Evolutionary conservation across 2,329 filamentous ascomycete species (phyloP), one percentile per base, ranked within the genome.

Genomic region (Paecilomyces formosus): DNA sequence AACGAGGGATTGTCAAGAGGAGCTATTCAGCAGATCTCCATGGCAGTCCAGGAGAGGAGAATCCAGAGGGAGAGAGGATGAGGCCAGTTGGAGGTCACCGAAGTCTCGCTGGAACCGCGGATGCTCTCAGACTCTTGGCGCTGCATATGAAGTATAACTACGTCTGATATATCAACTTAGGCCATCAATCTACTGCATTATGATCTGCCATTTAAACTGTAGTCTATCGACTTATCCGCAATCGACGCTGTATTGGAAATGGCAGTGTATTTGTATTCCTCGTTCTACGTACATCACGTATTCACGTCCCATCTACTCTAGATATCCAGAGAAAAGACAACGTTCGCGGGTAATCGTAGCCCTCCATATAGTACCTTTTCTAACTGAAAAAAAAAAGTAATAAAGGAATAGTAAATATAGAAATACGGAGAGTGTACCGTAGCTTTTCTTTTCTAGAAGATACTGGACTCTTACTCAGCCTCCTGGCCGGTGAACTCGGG

Each of bases 401-500:
- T 45, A 45, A 18, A n/a, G 18, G 15, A 18, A 45, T 6, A 45
- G 9, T n/a, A 26, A 26, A 52, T 15, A 26, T 22, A 52, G 1
- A 52, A 52, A 52, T 51, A 51, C 11, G 24, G 8, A 26, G 15
- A 45, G 35, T 18, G 2, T 1, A 11, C n/a, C 3, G 30, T 8
- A 31, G 30, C 30, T 31, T 31, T 31, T 31, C 11, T 31, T 11
- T 52, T 13, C 24, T 12, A 26, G 15, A 24, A 31, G 30, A 8
- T 12, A 31, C 6, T 15, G 9, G n/a, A 15, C 13, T 11, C 28
- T 56, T 75, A 80, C 61, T 83, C 79, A 54, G 79, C 71, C 62
- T 83, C 81, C 77, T 96, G 91, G 55, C 87, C 84, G 74, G 92
- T 87, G 73, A 96, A 97, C 62, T 87, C 86, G 28, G 93, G 93